phyloP scores from a whole-genome alignment of 192 early-diverging fungal genomes.

The Obelidium mucronatum region DNA sequence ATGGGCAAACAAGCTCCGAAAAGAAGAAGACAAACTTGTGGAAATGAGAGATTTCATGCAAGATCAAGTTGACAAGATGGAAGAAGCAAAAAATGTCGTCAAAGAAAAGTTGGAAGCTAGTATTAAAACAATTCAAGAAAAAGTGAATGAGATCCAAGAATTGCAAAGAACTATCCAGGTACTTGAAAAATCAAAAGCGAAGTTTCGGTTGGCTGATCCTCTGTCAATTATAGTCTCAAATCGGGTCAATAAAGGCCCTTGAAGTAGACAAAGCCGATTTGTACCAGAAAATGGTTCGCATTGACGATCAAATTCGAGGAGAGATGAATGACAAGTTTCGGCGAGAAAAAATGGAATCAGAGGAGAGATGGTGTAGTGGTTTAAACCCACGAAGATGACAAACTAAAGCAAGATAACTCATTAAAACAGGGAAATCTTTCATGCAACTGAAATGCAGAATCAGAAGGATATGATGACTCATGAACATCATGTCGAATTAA shows the following conservation, averaged over 20 bases:
- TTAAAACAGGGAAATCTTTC: constrained; percentile 31
- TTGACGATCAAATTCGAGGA: constrained; percentile 53
- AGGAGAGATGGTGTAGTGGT: constrained; percentile 32
- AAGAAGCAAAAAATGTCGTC: constrained; percentile 41
- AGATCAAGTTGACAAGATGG: constrained; percentile 46
- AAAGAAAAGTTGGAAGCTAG: constrained; percentile 36
- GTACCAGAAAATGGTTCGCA: constrained; percentile 60
- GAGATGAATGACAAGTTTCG: constrained; percentile 54
- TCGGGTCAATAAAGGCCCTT: constrained; percentile 40
- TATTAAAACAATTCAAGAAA: constrained; percentile 42
- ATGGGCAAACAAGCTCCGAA: background rate
- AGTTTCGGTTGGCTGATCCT: background rate
- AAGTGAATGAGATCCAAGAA: constrained; percentile 63
- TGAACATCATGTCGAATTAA: constrained; percentile 35
- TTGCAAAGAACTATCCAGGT: constrained; percentile 53
- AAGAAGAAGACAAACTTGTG: constrained; percentile 4
- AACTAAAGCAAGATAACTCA: too few relatives aligned
- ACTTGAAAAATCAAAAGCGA: background rate
- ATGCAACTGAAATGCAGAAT: constrained; percentile 34
- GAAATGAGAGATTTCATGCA: constrained; percentile 32
- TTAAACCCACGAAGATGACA: too few relatives aligned
- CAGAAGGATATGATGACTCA: constrained; percentile 24
- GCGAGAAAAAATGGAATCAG: constrained; percentile 43
- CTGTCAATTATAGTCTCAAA: constrained; percentile 21
- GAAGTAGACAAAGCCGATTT: constrained; percentile 61